These are phyloP conservation scores for Cryptosporidium baileyi DNA, from an alignment of 169 alveolate species.

Conservation along the genomic window DNA sequence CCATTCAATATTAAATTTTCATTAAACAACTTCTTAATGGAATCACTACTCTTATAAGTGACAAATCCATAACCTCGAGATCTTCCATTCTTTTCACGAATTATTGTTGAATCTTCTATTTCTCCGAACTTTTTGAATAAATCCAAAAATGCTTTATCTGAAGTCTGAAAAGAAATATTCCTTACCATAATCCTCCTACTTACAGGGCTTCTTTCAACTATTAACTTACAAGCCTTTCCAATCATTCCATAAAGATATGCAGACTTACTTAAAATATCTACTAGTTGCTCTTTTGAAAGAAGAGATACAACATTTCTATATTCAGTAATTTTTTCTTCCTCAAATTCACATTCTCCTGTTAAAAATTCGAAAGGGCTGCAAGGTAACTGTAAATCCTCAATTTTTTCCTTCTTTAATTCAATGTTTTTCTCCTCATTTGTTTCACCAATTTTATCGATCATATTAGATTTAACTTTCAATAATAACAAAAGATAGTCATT, in stretches of 20 bases:
- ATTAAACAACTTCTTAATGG: conserved; percentile 74
- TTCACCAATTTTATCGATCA: too few relatives aligned
- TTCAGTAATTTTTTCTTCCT: conserved; percentile 25
- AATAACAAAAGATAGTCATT: too few relatives aligned
- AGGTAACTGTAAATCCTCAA: not conserved
- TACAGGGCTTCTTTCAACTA: conserved; percentile 77
- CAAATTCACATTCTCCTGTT: conserved; percentile 51
- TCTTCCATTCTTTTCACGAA: conserved; percentile 79
- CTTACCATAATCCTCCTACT: conserved; percentile 79
- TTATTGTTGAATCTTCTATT: conserved; percentile 80
- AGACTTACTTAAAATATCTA: conserved; percentile 76
- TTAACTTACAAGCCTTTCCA: conserved; percentile 74
- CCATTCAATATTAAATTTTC: conserved; percentile 72
- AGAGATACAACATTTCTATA: conserved; percentile 72
- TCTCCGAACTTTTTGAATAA: conserved; percentile 77
- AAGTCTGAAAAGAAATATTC: conserved; percentile 77
- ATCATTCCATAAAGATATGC: conserved; percentile 73
- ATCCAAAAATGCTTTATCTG: conserved; percentile 75
- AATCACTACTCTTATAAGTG: conserved; percentile 77
- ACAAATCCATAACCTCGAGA: conserved; percentile 85
- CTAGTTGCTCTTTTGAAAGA: conserved; percentile 78
- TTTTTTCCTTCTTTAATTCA: too few relatives aligned
- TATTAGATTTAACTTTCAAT: too few relatives aligned
- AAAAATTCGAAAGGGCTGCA: conserved; percentile 21
- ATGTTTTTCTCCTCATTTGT: too few relatives aligned